These are phyloP conservation scores for Aspergillus neoniger DNA, from an alignment of 2,329 filamentous ascomycete genomes.

Conservation along the genomic window DNA sequence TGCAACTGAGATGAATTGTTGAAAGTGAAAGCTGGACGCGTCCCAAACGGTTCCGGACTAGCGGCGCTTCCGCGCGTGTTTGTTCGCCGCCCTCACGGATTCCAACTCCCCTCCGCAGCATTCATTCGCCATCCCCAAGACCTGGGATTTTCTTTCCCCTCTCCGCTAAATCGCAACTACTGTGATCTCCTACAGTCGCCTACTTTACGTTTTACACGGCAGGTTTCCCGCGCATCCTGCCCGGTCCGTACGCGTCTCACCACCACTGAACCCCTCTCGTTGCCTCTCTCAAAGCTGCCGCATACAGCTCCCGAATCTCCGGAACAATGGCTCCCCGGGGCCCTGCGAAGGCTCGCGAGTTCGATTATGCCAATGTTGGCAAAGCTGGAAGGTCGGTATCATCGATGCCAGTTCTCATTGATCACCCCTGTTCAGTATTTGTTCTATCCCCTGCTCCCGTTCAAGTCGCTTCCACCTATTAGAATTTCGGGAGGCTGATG, in stretches of 20 bases:
- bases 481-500: conserved; percentile 16
- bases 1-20: background rate
- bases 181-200: background rate
- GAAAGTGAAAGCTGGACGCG: conserved; percentile 27
- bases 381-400: conserved; percentile 47
- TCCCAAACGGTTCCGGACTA: conserved; percentile 39
- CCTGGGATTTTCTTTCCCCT: background rate
- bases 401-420: background rate
- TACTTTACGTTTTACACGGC: background rate
- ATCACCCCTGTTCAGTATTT: conserved; percentile 4
- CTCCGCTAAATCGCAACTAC: background rate
- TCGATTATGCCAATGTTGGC: conserved; percentile 52
- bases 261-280: background rate
- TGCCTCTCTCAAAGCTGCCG: background rate
- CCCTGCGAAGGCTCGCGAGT: conserved; percentile 46
- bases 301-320: conserved; percentile 19
- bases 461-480: background rate
- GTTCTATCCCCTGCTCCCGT: background rate
- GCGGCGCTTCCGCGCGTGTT: conserved; percentile 29
- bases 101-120: conserved; percentile 26
- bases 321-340: conserved; percentile 42
- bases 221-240: background rate
- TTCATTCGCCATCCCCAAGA: conserved; percentile 4
- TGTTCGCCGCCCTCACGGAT: conserved; percentile 25
- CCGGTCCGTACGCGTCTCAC: background rate